These are phyloP conservation scores for Guadua angustifolia DNA, from an alignment of 176 grass and related monocot species.

Conservation along the genomic window DNA sequence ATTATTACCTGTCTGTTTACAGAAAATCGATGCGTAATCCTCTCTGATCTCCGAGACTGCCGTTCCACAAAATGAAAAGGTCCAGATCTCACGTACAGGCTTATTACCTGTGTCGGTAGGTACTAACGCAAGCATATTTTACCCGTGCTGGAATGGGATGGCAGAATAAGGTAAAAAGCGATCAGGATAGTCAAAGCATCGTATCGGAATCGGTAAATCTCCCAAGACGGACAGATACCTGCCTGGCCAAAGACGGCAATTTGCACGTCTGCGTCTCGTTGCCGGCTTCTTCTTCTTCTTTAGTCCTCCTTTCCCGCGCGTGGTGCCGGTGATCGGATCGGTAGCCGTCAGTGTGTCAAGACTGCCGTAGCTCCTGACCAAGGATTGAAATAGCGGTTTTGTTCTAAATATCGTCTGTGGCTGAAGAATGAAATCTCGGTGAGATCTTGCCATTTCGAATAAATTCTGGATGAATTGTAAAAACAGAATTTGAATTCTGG, in stretches of 20 bases:
- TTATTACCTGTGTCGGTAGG: too few species aligned
- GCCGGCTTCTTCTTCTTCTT: not conserved
- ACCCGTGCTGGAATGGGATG: not conserved
- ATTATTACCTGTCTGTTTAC: not conserved
- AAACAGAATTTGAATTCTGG: too few species aligned
- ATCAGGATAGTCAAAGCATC: not conserved
- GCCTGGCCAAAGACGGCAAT: not conserved
- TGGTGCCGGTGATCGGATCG: not conserved
- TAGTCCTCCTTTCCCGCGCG: not conserved
- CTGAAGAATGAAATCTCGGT: too few species aligned
- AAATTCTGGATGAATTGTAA: too few species aligned
- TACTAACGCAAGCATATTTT: not conserved
- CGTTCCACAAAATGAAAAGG: not conserved
- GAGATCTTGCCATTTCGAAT: too few species aligned
- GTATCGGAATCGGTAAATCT: not conserved
- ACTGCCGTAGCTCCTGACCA: too few species aligned
- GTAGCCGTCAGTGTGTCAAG: not conserved
- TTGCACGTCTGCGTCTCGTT: not conserved
- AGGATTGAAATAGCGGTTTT: too few species aligned
- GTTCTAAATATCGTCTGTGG: too few species aligned
- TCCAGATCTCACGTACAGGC: not conserved
- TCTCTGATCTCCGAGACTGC: not conserved
- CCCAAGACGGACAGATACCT: not conserved
- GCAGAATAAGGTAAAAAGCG: not conserved
- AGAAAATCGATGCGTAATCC: not conserved